phyloP scores from a whole-genome alignment of 768 basidiomycete species.

The Lentinula edodes region DNA sequence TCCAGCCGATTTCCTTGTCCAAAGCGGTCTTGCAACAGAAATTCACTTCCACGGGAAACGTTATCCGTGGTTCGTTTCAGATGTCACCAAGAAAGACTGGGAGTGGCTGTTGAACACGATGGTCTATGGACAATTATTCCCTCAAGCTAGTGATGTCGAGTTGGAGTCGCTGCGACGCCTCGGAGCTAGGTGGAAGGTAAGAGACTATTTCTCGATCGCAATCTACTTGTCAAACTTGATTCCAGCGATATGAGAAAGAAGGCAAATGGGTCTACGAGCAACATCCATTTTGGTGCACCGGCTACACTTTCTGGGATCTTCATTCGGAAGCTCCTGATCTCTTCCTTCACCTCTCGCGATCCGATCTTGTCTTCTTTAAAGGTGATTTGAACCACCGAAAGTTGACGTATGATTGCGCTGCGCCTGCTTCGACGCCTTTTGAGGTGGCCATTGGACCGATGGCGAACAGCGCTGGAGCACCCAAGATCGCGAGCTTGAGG shows the following conservation, averaged over 20 bases:
- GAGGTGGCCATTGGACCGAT: constrained; percentile 89
- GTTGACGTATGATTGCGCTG: constrained; percentile 81
- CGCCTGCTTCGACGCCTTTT: constrained; percentile 83
- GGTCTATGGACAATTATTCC: constrained; percentile 92
- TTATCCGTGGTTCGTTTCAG: constrained; percentile 91
- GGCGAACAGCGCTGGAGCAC: constrained; percentile 84
- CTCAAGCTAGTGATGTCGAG: constrained; percentile 73
- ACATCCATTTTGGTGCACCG: constrained; percentile 95
- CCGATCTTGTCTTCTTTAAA: constrained; percentile 92
- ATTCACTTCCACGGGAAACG: constrained; percentile 95
- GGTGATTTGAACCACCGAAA: constrained; percentile 94
- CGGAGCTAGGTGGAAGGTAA: constrained; percentile 86
- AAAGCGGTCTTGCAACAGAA: constrained; percentile 78
- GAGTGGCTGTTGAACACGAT: constrained; percentile 85
- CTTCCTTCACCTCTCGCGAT: constrained; percentile 86
- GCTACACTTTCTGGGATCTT: constrained; percentile 90
- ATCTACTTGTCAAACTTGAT: constrained; percentile 2
- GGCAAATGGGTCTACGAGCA: constrained; percentile 94
- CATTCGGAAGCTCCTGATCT: constrained; percentile 83
- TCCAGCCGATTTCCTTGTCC: constrained; percentile 87
- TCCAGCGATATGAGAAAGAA: constrained; percentile 84
- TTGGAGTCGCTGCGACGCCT: constrained; percentile 75
- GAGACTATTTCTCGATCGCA: not conserved
- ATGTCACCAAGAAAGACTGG: constrained; percentile 92
- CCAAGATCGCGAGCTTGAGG: constrained; percentile 77